Evolutionary conservation across 2,329 filamentous ascomycete genomes (phyloP).

Genomic region (Fusarium oligoseptatum): DNA sequence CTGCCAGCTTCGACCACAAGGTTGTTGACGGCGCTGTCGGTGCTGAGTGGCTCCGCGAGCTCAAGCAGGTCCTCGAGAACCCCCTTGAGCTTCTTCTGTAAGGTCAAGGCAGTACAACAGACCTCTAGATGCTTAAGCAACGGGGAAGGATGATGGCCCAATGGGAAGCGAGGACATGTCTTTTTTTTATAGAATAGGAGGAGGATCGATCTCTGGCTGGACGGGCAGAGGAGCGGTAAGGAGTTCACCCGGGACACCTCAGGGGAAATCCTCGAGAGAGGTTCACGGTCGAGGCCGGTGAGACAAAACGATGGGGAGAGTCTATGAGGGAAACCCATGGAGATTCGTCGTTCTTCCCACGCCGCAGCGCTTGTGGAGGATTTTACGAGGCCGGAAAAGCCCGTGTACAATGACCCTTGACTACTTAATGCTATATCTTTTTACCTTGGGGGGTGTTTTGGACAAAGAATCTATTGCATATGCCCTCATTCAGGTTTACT

Average conservation of each 20-base stretch:
- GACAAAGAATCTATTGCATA: slow-evolving; percentile 44
- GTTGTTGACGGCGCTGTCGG: slow-evolving; percentile 97
- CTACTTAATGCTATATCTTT: slow-evolving; percentile 57
- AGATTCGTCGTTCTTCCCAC: slow-evolving; percentile 23
- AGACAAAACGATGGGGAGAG: slow-evolving; percentile 16
- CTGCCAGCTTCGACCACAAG: slow-evolving; percentile 98
- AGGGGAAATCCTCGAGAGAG: slow-evolving; percentile 16
- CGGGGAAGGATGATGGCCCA: slow-evolving; percentile 12
- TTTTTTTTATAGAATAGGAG: slow-evolving; percentile 42
- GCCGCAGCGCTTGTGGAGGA: slow-evolving; percentile 35
- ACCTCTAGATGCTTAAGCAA: slow-evolving; percentile 6
- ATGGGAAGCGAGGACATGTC: slow-evolving; percentile 34
- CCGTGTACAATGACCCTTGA: slow-evolving; percentile 59
- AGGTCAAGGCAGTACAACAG: slow-evolving; percentile 39
- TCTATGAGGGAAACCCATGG: slow-evolving; percentile 29
- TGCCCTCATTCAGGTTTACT: slow-evolving; percentile 24
- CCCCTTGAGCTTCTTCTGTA: slow-evolving; percentile 94
- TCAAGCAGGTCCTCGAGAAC: slow-evolving; percentile 99
- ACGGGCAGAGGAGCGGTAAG: slow-evolving; percentile 20
- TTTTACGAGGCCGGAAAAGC: slow-evolving; percentile 49
- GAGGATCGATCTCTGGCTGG: slow-evolving; percentile 29
- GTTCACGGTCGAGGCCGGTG: slow-evolving; percentile 20
- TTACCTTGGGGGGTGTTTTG: slow-evolving; percentile 44
- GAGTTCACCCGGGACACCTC: slow-evolving; percentile 31
- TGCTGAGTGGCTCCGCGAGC: slow-evolving; percentile 94